Percentiles rank a stretch among this genome's conserved stretches.
Conservation (phyloP, 2,329 filamentous ascomycete species). For the Epichloe brachyelytri region DNA sequence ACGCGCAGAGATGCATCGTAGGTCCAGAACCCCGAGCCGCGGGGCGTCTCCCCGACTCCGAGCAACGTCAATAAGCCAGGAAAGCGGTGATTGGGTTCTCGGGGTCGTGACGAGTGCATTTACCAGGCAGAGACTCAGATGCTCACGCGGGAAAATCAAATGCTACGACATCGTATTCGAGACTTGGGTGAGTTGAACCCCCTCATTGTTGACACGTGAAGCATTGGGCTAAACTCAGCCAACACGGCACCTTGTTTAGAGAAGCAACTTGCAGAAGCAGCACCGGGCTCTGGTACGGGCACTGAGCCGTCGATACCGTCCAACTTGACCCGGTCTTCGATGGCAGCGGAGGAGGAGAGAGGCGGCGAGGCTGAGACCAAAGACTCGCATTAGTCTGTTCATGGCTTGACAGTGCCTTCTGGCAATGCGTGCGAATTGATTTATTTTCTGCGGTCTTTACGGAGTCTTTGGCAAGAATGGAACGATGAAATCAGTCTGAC, state of each 20-base stretch:
- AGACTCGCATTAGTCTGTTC: constrained; percentile 8
- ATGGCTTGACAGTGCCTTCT: neutral
- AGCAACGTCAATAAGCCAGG: constrained; percentile 44
- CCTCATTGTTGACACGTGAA: neutral
- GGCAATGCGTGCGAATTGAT: neutral
- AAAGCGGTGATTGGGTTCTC: constrained; percentile 47
- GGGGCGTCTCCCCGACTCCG: constrained; percentile 43
- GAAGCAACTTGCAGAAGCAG: constrained; percentile 35
- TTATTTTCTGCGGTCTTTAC: neutral
- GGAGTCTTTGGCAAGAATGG: neutral
- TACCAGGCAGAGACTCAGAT: constrained; percentile 75
- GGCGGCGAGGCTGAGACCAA: constrained; percentile 8
- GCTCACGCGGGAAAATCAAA: constrained; percentile 67
- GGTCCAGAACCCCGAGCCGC: constrained; percentile 46
- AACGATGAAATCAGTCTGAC: neutral
- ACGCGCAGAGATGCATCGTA: constrained; percentile 40
- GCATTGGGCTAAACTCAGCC: neutral
- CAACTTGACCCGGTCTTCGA: constrained; percentile 33
- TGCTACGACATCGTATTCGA: constrained; percentile 61
- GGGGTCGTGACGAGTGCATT: constrained; percentile 58
- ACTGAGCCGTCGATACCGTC: constrained; percentile 38
- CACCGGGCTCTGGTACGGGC: constrained; percentile 17
- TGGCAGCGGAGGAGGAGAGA: constrained; percentile 25
- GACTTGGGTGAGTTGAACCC: constrained; percentile 49
- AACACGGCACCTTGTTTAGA: constrained; percentile 21